phyloP scores from a whole-genome alignment of 1,284 basidiomycete species.

The Xanthoconium separans region DNA sequence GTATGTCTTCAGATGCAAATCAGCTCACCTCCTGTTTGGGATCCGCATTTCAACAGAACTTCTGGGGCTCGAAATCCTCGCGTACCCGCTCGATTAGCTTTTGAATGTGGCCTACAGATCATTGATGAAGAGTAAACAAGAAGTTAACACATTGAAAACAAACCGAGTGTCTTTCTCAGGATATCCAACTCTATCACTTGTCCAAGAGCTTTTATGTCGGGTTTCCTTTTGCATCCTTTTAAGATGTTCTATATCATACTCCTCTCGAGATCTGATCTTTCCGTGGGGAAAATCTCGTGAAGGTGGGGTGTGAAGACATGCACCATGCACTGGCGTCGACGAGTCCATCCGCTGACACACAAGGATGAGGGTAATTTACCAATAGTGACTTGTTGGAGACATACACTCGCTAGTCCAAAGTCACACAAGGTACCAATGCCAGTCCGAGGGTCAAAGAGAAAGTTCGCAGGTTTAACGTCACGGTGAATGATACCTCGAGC shows the following conservation, averaged over 20 bases:
- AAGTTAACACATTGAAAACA: conserved; percentile 9
- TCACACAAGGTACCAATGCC: conserved; percentile 90
- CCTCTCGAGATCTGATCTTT: conserved; percentile 38
- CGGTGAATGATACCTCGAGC: conserved; percentile 90
- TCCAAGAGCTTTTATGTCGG: conserved; percentile 49
- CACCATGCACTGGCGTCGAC: conserved; percentile 45
- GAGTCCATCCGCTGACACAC: conserved; percentile 53
- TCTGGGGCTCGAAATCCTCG: conserved; percentile 97
- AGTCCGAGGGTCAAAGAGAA: conserved; percentile 87
- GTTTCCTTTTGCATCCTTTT: conserved; percentile 62
- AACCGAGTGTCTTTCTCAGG: conserved; percentile 67
- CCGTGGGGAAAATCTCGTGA: conserved; percentile 69
- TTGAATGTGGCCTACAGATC: conserved; percentile 70
- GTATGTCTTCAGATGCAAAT: conserved; percentile 2
- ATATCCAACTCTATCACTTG: conserved; percentile 72
- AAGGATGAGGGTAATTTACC: conserved; percentile 4
- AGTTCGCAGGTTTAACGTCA: conserved; percentile 98
- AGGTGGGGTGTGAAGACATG: conserved; percentile 74
- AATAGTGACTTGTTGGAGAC: conserved; percentile 28
- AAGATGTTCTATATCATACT: conserved; percentile 45
- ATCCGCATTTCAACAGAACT: conserved; percentile 92
- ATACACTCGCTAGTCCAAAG: conserved; percentile 91
- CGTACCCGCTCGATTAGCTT: conserved; percentile 96
- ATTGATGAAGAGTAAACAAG: conserved; percentile 10
- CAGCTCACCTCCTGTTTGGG: conserved; percentile 83